Evolutionary conservation across 495 filamentous ascomycete genomes (phyloP), one percentile per base, ranked within the genome.

Genomic region (Aspergillus cavernicola): DNA sequence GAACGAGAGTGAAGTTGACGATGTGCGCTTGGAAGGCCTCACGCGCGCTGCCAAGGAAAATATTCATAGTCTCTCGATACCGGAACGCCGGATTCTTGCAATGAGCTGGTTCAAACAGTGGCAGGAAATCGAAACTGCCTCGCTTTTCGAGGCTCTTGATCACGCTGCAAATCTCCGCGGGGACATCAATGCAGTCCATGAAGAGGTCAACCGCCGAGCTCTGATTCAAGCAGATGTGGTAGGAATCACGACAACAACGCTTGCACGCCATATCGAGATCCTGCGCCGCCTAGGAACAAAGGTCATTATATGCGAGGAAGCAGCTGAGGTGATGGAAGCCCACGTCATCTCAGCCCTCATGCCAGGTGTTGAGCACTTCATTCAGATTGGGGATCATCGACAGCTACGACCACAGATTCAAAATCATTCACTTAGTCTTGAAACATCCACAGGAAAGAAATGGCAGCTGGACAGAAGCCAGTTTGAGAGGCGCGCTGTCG

Each of bases 381-480:
- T 92, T 51, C 75, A 85, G 18, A 91, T 93, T 53, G 88, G 89
- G 0, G 89, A 93, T 61, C 88, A 92, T 57, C 70, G 73, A 8
- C 87, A 93, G 55, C 73, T 92, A 6, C 78, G 85, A 3, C 88
- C 89, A 2, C 79, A 83, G 50, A 80, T 88, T 35, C 70, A 81
- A 8, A 87, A 85, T 47, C 85, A 84, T 56, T 71, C 81, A 0
- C 67, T 90, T 1, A 77, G 76, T 8, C 67, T 69, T 19, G 84
- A 87, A 39, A 61, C 58, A 0, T 58, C 59, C 36, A 55, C 39
- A 7, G 85, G 85, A 4, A 58, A 60, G 11, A 65, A 74, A 37
- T 88, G 84, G 54, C 77, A 77, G 2, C 63, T 92, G 0, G 83
- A 92, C 56, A 65, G 79, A 16, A 86, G 80, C 0, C 70, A 87